Percentiles rank a stretch among this genome's conserved stretches.
Conservation (phyloP, 495 filamentous ascomycete species). For the Cudoniella acicularis region DNA sequence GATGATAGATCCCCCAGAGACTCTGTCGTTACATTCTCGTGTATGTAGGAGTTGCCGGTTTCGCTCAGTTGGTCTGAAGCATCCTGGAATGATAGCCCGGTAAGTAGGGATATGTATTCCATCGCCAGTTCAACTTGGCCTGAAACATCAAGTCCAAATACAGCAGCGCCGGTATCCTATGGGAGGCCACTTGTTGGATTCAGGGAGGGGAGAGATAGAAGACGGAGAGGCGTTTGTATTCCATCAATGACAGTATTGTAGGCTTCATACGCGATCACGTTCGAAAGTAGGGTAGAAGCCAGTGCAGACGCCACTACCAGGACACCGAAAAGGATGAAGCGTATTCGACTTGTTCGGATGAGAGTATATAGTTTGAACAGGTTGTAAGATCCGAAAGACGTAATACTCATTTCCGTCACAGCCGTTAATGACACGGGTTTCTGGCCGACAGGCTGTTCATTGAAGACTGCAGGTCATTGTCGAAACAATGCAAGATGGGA, state of each 20-base stretch:
- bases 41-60: background rate
- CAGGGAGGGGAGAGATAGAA: background rate
- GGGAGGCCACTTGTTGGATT: background rate
- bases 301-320: background rate
- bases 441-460: background rate
- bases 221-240: background rate
- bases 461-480: constrained; percentile 16
- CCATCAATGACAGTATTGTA: background rate
- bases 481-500: constrained; percentile 25
- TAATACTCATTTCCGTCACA: background rate
- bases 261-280: background rate
- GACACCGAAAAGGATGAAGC: background rate
- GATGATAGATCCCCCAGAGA: too few species aligned
- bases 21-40: background rate
- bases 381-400: background rate
- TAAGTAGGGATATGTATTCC: background rate
- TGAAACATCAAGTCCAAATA: background rate
- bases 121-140: background rate
- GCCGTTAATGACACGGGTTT: background rate
- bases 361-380: background rate
- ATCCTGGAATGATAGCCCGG: background rate
- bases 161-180: background rate
- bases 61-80: background rate
- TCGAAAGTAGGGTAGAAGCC: background rate
- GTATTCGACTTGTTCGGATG: background rate